phyloP scores from a whole-genome alignment of 2,329 filamentous ascomycete species.

The Allantophomopsis cytisporea region DNA sequence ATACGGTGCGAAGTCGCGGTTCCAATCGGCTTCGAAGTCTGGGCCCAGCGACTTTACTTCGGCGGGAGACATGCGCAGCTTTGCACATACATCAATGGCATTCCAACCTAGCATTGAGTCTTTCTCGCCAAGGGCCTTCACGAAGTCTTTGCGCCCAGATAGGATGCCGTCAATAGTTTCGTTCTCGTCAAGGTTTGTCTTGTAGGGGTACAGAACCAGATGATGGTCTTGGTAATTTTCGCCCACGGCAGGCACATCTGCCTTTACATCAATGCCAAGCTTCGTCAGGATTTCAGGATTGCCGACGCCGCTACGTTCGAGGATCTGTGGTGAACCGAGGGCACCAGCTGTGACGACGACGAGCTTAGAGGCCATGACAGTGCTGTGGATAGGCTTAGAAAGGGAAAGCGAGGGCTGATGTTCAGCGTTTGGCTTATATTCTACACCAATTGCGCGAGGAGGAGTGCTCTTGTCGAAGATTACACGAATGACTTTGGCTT shows the following conservation, averaged over 20 bases:
- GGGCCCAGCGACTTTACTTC: constrained; percentile 38
- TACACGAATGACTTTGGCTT: constrained; percentile 40
- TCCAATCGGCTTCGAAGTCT: constrained; percentile 37
- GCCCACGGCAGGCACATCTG: constrained; percentile 36
- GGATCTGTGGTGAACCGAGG: constrained; percentile 25
- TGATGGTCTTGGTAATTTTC: constrained; percentile 42
- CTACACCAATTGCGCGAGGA: constrained; percentile 41
- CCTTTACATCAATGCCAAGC: constrained; percentile 29
- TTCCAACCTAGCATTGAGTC: constrained; percentile 43
- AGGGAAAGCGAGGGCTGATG: constrained; percentile 20
- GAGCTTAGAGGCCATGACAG: constrained; percentile 36
- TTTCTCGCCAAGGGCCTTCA: constrained; percentile 28
- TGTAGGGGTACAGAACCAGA: constrained; percentile 37
- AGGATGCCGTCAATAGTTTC: constrained; percentile 41
- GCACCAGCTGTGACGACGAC: constrained; percentile 31
- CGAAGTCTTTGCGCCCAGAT: constrained; percentile 29
- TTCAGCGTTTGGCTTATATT: constrained; percentile 35
- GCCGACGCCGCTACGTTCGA: constrained; percentile 52
- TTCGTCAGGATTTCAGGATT: constrained; percentile 30
- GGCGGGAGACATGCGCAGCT: constrained; percentile 39
- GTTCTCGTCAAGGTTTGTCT: constrained; percentile 25
- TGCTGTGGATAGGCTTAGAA: constrained; percentile 16
- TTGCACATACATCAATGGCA: constrained; percentile 34
- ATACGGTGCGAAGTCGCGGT: constrained; percentile 32
- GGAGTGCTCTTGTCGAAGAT: constrained; percentile 31